phyloP scores from a whole-genome alignment of 768 basidiomycete genomes.

The Scleroderma bovista region DNA sequence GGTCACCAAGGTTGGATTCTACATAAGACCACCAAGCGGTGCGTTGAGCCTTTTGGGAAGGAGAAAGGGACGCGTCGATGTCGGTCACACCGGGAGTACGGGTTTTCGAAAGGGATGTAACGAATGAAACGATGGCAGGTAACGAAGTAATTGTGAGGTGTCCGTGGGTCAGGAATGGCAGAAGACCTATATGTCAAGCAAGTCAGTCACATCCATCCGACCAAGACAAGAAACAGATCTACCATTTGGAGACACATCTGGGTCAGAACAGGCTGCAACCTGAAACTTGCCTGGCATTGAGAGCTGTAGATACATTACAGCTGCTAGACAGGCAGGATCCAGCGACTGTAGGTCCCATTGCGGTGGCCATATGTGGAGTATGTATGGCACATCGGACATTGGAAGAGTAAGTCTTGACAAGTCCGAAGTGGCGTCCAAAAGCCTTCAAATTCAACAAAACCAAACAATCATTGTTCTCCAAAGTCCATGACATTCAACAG shows the following conservation, averaged over 20 bases:
- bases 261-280: constrained; percentile 57
- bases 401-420: too few species aligned
- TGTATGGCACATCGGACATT: constrained; percentile 19
- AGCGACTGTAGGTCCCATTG: constrained; percentile 61
- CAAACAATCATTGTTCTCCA: constrained; percentile 10
- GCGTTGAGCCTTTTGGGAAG: constrained; percentile 46
- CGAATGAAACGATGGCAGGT: constrained; percentile 60
- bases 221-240: constrained; percentile 21
- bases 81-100: constrained; percentile 29
- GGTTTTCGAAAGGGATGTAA: constrained; percentile 41
- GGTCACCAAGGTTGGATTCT: constrained; percentile 60
- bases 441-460: constrained; percentile 11
- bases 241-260: constrained; percentile 73
- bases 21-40: constrained; percentile 63
- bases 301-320: constrained; percentile 64
- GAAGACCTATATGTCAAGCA: constrained; percentile 43
- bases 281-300: constrained; percentile 63
- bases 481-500: background rate
- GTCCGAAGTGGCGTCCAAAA: too few species aligned
- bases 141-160: constrained; percentile 46
- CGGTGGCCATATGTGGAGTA: constrained; percentile 65
- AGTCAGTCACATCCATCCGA: background rate
- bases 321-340: constrained; percentile 60
- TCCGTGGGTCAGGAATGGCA: constrained; percentile 66
- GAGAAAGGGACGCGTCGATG: constrained; percentile 44